Conservation (phyloP, 2,329 filamentous ascomycete species). For the Xylariaceae sp. region DNA sequence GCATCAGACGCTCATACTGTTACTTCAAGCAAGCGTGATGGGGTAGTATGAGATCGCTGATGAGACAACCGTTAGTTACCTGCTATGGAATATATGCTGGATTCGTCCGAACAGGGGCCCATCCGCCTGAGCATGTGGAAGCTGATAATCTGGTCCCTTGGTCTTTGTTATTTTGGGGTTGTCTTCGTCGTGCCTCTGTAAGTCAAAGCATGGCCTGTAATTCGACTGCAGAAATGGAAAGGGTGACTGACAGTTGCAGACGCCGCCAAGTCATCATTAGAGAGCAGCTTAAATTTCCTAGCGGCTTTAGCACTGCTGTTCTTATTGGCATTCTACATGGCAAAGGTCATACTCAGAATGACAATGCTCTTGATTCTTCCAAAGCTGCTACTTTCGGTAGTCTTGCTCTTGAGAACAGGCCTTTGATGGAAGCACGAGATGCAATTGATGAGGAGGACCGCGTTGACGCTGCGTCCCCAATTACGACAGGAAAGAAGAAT, state of each 20-base stretch:
- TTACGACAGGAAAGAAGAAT: slow-evolving; percentile 35
- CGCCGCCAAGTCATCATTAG: slow-evolving; percentile 87
- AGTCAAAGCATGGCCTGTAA: slow-evolving; percentile 19
- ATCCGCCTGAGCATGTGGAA: slow-evolving; percentile 69
- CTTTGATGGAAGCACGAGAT: slow-evolving; percentile 21
- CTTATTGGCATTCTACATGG: slow-evolving; percentile 90
- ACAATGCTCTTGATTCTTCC: slow-evolving; percentile 25
- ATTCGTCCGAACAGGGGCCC: slow-evolving; percentile 72
- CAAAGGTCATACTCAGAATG: slow-evolving; percentile 36
- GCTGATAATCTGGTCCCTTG: slow-evolving; percentile 84
- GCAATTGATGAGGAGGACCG: slow-evolving; percentile 18
- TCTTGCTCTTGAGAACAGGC: slow-evolving; percentile 30
- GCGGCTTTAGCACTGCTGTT: slow-evolving; percentile 89
- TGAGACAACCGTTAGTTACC: slow-evolving; percentile 55
- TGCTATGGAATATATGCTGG: slow-evolving; percentile 82
- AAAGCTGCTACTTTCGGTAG: slow-evolving; percentile 32
- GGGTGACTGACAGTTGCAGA: slow-evolving; percentile 29
- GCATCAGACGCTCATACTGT: too few relatives aligned
- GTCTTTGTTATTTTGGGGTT: slow-evolving; percentile 93
- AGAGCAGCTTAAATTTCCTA: slow-evolving; percentile 90
- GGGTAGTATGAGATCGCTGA: slow-evolving; percentile 2
- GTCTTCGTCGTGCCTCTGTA: slow-evolving; percentile 88
- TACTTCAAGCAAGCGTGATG: too few relatives aligned
- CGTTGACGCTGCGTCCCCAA: slow-evolving; percentile 23
- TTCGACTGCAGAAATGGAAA: not conserved